These are phyloP conservation scores for Solanum arcanum DNA, from an alignment of 257 asterid species.

Conservation along the genomic window DNA sequence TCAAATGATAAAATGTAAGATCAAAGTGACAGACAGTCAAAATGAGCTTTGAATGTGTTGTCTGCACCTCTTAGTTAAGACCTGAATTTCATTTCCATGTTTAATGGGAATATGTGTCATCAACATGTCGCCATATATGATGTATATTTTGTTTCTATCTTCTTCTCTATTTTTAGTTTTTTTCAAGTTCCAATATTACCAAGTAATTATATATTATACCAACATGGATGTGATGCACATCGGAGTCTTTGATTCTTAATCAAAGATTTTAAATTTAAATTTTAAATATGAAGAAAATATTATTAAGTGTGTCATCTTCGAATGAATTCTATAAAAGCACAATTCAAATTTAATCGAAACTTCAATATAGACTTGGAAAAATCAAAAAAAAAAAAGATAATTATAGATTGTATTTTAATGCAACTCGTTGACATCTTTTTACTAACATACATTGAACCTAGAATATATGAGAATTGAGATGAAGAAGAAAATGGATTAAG, in stretches of 20 bases:
- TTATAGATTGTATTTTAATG: background rate
- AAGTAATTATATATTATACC: background rate
- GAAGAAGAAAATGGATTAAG: background rate
- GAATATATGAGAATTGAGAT: background rate
- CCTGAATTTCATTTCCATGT: background rate
- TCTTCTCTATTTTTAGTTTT: background rate
- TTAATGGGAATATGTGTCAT: background rate
- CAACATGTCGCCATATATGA: background rate
- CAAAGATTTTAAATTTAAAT: rapidly evolving
- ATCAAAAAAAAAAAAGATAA: too few species aligned
- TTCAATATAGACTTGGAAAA: rapidly evolving
- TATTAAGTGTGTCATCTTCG: too few species aligned
- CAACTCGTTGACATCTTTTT: background rate
- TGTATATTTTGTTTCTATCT: background rate
- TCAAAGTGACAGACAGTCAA: background rate
- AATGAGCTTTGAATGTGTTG: background rate
- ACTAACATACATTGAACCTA: background rate
- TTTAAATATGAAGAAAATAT: too few species aligned
- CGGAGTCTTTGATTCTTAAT: too few species aligned
- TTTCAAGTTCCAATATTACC: background rate
- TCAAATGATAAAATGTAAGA: too few species aligned
- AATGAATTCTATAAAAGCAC: too few species aligned
- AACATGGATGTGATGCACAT: too few species aligned
- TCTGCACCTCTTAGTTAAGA: background rate
- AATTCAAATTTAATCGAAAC: too few species aligned